phyloP scores from a whole-genome alignment of 768 basidiomycete species.

The Strobilomyces echinocephalus region DNA sequence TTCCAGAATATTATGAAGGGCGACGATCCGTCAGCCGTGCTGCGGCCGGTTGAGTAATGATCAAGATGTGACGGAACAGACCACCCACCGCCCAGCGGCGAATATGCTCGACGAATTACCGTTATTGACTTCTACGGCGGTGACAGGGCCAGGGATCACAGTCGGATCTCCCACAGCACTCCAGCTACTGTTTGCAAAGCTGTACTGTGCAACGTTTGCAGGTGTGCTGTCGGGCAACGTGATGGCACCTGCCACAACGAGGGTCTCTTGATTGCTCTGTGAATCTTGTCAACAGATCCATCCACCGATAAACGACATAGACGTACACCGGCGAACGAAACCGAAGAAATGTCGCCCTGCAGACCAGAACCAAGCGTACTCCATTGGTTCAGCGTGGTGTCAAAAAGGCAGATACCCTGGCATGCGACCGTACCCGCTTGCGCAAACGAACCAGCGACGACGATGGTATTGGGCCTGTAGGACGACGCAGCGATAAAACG shows the following conservation, averaged over 20 bases:
- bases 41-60: constrained; percentile 17
- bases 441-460: constrained; percentile 87
- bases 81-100: constrained; percentile 77
- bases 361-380: constrained; percentile 73
- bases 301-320: background rate
- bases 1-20: constrained; percentile 85
- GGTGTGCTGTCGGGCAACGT: constrained; percentile 56
- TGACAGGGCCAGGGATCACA: constrained; percentile 82
- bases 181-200: constrained; percentile 75
- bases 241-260: constrained; percentile 81
- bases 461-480: constrained; percentile 54
- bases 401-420: constrained; percentile 73
- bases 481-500: constrained; percentile 64
- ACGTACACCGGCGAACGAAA: constrained; percentile 79
- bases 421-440: constrained; percentile 74
- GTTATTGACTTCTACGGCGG: constrained; percentile 81
- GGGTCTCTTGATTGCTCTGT: constrained; percentile 59
- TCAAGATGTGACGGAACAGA: background rate
- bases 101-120: constrained; percentile 81
- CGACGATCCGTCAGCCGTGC: constrained; percentile 52
- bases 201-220: constrained; percentile 71
- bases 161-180: constrained; percentile 51
- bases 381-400: constrained; percentile 71
- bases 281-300: constrained; percentile 7
- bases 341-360: constrained; percentile 71